Evolutionary conservation across 345 rosid species (phyloP).

Genomic region (Passiflora organensis): DNA sequence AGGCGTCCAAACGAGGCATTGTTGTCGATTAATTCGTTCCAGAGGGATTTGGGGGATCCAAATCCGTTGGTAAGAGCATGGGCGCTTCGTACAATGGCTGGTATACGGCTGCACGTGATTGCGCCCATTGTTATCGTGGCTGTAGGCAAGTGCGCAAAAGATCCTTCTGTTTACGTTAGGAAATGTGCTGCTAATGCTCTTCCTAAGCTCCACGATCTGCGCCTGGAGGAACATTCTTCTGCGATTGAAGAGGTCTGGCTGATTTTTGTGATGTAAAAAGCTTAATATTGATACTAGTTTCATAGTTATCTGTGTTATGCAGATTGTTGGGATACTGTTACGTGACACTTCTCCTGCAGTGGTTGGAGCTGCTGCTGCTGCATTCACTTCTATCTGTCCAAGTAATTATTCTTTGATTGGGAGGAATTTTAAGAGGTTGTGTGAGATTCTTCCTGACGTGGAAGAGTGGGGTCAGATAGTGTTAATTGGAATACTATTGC

Average conservation of each 20-base stretch:
- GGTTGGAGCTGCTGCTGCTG: slow-evolving; percentile 94
- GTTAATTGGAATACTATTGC: slow-evolving; percentile 71
- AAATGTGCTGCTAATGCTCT: slow-evolving; percentile 97
- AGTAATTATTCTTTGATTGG: slow-evolving; percentile 66
- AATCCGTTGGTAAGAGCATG: slow-evolving; percentile 95
- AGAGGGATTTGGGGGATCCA: slow-evolving; percentile 92
- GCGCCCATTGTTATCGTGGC: slow-evolving; percentile 88
- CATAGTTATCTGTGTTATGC: slow-evolving; percentile 23
- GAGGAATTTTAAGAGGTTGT: slow-evolving; percentile 62
- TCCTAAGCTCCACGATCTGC: slow-evolving; percentile 84
- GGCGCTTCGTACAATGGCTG: slow-evolving; percentile 98
- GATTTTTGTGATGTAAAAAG: slow-evolving; percentile 3
- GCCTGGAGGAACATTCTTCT: slow-evolving; percentile 61
- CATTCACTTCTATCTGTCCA: slow-evolving; percentile 84
- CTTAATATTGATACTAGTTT: not conserved
- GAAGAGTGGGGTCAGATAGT: slow-evolving; percentile 99
- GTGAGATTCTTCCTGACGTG: slow-evolving; percentile 92
- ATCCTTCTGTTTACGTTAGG: slow-evolving; percentile 88
- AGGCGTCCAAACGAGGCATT: slow-evolving; percentile 98
- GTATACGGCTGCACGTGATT: slow-evolving; percentile 78
- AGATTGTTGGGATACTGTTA: slow-evolving; percentile 77
- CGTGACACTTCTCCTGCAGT: slow-evolving; percentile 86
- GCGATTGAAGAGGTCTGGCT: slow-evolving; percentile 68
- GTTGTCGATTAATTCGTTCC: slow-evolving; percentile 88
- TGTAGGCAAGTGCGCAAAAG: slow-evolving; percentile 78